Conservation (phyloP, 495 filamentous ascomycete species). For the Trypethelium eluteriae region DNA sequence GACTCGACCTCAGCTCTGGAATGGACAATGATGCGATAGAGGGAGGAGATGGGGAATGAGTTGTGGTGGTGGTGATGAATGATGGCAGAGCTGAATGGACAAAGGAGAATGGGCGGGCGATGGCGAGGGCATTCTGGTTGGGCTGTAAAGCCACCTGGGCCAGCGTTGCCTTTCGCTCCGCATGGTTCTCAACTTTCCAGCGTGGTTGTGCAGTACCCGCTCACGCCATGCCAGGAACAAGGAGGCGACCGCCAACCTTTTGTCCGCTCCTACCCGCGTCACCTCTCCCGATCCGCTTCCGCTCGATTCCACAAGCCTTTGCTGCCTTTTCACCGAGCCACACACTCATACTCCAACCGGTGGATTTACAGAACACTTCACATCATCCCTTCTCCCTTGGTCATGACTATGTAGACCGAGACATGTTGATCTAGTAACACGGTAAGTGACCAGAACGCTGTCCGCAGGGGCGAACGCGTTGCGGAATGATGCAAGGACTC, state of each 20-base stretch:
- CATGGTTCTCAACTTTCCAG: slow-evolving; percentile 1
- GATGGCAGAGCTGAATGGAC: not conserved
- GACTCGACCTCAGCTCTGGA: not conserved
- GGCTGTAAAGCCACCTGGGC: slow-evolving; percentile 8
- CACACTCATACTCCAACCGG: not conserved
- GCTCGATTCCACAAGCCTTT: too few species aligned
- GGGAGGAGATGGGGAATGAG: not conserved
- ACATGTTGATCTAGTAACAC: not conserved
- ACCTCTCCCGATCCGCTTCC: too few species aligned
- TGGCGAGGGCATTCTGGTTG: not conserved
- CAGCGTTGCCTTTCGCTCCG: slow-evolving; percentile 8
- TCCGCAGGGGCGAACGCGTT: not conserved
- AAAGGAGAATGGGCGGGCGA: slow-evolving; percentile 1
- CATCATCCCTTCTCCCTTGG: not conserved
- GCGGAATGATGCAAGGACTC: slow-evolving; percentile 2
- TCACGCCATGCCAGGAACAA: not conserved
- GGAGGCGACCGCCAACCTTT: slow-evolving; percentile 5
- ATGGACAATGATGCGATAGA: not conserved
- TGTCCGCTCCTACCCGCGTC: not conserved
- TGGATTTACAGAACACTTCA: not conserved
- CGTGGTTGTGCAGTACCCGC: not conserved
- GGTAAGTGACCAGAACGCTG: not conserved
- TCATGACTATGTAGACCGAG: not conserved
- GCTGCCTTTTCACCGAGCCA: not conserved
- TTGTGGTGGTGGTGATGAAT: slow-evolving; percentile 8